Conservation (phyloP, 257 asterid genomes). For the Fraxinus americana region DNA sequence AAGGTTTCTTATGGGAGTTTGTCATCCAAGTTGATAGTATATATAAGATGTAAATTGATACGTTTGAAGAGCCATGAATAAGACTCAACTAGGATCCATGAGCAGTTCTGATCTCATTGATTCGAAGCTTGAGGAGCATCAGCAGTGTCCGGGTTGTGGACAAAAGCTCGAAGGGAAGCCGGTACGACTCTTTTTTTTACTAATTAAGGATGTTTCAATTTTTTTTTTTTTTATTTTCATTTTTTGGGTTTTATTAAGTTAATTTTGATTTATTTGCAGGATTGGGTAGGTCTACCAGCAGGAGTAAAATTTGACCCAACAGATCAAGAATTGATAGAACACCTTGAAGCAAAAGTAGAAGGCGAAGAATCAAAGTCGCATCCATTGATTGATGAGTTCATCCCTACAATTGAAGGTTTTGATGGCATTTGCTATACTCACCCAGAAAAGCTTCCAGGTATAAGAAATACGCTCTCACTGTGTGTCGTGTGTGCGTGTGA, state of each 20-base stretch:
- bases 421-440: constrained; percentile 76
- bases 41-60: background rate
- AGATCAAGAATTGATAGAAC: constrained; percentile 95
- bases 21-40: background rate
- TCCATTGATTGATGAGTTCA: constrained; percentile 84
- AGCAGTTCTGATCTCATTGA: constrained; percentile 90
- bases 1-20: background rate
- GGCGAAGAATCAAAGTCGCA: constrained; percentile 86
- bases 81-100: constrained; percentile 62
- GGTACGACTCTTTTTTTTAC: constrained; percentile 39
- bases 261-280: constrained; percentile 40
- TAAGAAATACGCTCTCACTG: constrained; percentile 19
- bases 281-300: constrained; percentile 98
- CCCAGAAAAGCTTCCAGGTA: constrained; percentile 73
- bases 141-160: constrained; percentile 97
- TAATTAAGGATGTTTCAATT: background rate
- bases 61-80: constrained; percentile 44
- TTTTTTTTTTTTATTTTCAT: background rate
- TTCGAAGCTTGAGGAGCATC: constrained; percentile 97
- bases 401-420: constrained; percentile 70
- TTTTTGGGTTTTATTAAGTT: background rate
- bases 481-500: constrained; percentile 1
- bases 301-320: constrained; percentile 99
- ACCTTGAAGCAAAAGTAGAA: constrained; percentile 88
- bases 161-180: constrained; percentile 91